These are phyloP conservation scores for Tetrahymena borealis DNA, from an alignment of 73 alveolate genomes.

Conservation along the genomic window DNA sequence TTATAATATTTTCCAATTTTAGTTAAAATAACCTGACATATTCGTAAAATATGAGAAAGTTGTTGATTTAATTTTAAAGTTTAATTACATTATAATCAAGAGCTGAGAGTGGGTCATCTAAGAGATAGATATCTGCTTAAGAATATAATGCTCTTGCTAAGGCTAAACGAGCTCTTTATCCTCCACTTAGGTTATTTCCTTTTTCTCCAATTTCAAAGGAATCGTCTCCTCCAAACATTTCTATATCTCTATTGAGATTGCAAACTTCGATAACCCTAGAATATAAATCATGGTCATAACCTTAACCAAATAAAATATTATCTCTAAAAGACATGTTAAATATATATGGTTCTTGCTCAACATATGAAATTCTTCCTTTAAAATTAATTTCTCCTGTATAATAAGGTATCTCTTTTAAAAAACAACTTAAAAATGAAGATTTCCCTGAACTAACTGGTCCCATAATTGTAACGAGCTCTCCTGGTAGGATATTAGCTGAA, in stretches of 20 bases:
- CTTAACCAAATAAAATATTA: constrained; percentile 55
- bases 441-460: constrained; percentile 91
- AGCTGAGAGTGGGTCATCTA: constrained; percentile 82
- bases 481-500: constrained; percentile 59
- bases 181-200: constrained; percentile 82
- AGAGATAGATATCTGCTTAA: constrained; percentile 65
- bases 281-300: constrained; percentile 51
- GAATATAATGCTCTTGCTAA: constrained; percentile 93
- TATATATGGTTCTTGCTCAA: constrained; percentile 13
- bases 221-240: constrained; percentile 50
- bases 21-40: too few relatives aligned
- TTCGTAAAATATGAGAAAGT: too few relatives aligned
- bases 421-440: constrained; percentile 41
- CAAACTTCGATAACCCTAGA: constrained; percentile 45
- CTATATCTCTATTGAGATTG: constrained; percentile 50
- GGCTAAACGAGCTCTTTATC: constrained; percentile 91
- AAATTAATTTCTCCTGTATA: constrained; percentile 6
- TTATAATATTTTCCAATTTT: too few relatives aligned
- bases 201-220: constrained; percentile 71
- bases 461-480: constrained; percentile 76
- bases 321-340: constrained; percentile 24
- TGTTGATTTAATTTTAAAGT: too few relatives aligned
- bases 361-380: constrained; percentile 2
- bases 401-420: constrained; percentile 41
- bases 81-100: constrained; percentile 70